Evolutionary conservation across 371 early-diverging fungal species (phyloP).

Genomic region (Rhizopus delemar): DNA sequence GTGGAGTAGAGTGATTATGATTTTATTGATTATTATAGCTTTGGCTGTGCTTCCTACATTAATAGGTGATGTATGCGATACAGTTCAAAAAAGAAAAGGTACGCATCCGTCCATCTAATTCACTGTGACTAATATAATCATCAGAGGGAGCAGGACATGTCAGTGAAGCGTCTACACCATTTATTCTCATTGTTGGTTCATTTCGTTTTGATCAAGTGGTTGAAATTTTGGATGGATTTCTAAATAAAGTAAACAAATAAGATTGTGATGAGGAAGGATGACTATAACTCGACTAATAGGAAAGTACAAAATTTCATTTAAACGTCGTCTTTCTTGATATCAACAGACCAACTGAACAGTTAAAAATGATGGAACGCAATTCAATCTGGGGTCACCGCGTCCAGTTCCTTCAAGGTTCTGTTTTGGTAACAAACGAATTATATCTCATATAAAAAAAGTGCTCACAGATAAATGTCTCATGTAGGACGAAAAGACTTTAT

Average conservation of each 20-base stretch:
- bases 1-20: constrained; percentile 60
- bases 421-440: constrained; percentile 35
- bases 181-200: constrained; percentile 64
- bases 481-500: constrained; percentile 35
- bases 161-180: constrained; percentile 42
- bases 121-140: background rate
- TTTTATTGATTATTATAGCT: constrained; percentile 63
- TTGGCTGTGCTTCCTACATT: constrained; percentile 62
- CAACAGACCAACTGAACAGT: constrained; percentile 46
- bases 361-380: constrained; percentile 50
- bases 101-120: constrained; percentile 10
- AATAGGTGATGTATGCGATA: constrained; percentile 53
- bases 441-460: constrained; percentile 33
- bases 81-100: constrained; percentile 47
- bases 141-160: constrained; percentile 42
- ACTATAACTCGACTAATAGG: constrained; percentile 10
- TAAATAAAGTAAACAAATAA: constrained; percentile 45
- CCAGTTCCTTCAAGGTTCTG: constrained; percentile 52
- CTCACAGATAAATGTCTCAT: background rate
- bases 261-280: too few species aligned
- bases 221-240: constrained; percentile 59
- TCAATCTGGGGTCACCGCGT: constrained; percentile 49
- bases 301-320: constrained; percentile 45
- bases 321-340: constrained; percentile 64
- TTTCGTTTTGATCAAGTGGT: constrained; percentile 47